Percentiles rank a stretch among this genome's conserved stretches.
These are phyloP conservation scores for Aegilops sharonensis DNA, from an alignment of 176 grass and related monocot species.

Conservation along the genomic window DNA sequence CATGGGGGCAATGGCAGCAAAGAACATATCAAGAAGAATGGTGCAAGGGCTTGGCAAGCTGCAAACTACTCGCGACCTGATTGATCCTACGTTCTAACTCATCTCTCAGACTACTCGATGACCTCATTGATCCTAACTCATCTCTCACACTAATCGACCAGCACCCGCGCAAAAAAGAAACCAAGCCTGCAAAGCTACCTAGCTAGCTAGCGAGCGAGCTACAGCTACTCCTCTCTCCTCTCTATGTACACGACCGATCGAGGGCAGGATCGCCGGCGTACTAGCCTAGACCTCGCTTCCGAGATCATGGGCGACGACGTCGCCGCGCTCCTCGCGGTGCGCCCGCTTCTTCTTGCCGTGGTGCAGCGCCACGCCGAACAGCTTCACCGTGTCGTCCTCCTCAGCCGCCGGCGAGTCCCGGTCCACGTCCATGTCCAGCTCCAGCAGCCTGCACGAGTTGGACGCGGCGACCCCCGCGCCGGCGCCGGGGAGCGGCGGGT, in stretches of 20 bases:
- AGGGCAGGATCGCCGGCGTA: not conserved
- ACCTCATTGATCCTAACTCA: not conserved
- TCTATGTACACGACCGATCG: constrained; percentile 8
- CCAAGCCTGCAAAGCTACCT: not conserved
- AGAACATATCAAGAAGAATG: constrained; percentile 3
- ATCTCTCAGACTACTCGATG: not conserved
- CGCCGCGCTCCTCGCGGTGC: constrained; percentile 34
- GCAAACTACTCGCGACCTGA: not conserved
- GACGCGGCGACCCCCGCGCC: not conserved
- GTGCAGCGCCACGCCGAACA: constrained; percentile 86
- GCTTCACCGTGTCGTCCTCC: constrained; percentile 53
- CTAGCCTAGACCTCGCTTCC: constrained; percentile 31
- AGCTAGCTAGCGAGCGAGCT: not conserved
- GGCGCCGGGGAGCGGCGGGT: not conserved
- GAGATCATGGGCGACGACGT: constrained; percentile 26
- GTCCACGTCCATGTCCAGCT: constrained; percentile 36
- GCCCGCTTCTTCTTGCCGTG: constrained; percentile 59
- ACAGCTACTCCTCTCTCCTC: constrained; percentile 9
- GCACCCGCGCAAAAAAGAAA: not conserved
- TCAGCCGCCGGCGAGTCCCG: constrained; percentile 9
- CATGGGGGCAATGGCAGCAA: not conserved
- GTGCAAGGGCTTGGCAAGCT: not conserved
- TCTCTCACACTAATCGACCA: not conserved
- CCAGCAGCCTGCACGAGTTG: constrained; percentile 42
- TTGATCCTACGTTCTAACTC: not conserved